Conservation (phyloP, 371 early-diverging fungal genomes). For the Rhizoclosmatium hyalinum region DNA sequence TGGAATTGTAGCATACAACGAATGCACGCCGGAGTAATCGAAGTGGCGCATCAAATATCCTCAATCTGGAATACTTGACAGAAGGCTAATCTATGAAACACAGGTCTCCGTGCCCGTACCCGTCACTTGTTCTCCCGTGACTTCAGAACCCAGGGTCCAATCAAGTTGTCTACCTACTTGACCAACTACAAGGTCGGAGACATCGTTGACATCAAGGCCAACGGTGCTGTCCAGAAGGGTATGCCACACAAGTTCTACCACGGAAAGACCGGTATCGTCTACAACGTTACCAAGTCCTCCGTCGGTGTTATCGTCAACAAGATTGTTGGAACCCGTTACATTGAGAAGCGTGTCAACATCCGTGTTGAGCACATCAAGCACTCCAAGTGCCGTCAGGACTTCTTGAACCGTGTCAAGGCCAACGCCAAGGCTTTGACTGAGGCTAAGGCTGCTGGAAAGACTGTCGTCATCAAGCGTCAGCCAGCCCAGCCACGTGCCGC, state of each 20-base stretch:
- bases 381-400: conserved; percentile 99
- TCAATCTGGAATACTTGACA: neutral
- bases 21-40: neutral
- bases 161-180: conserved; percentile 95
- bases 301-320: conserved; percentile 99
- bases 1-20: neutral
- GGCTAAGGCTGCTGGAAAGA: conserved; percentile 68
- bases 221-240: conserved; percentile 99
- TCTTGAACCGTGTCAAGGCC: conserved; percentile 96
- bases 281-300: conserved; percentile 98
- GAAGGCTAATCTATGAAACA: neutral
- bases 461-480: conserved; percentile 77
- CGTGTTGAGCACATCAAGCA: conserved; percentile 99
- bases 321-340: conserved; percentile 95
- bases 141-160: conserved; percentile 94
- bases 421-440: conserved; percentile 87
- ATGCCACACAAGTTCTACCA: conserved; percentile 99
- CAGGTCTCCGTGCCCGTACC: conserved; percentile 95
- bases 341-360: conserved; percentile 98
- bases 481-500: conserved; percentile 93
- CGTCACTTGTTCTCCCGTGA: conserved; percentile 98
- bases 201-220: conserved; percentile 98
- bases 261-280: conserved; percentile 97
- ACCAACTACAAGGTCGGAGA: conserved; percentile 98
- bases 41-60: neutral